Percentiles rank a stretch among this genome's conserved stretches.
These are phyloP conservation scores for Teratosphaeria epicoccoides DNA, from an alignment of 2,329 filamentous ascomycete genomes.

Conservation along the genomic window DNA sequence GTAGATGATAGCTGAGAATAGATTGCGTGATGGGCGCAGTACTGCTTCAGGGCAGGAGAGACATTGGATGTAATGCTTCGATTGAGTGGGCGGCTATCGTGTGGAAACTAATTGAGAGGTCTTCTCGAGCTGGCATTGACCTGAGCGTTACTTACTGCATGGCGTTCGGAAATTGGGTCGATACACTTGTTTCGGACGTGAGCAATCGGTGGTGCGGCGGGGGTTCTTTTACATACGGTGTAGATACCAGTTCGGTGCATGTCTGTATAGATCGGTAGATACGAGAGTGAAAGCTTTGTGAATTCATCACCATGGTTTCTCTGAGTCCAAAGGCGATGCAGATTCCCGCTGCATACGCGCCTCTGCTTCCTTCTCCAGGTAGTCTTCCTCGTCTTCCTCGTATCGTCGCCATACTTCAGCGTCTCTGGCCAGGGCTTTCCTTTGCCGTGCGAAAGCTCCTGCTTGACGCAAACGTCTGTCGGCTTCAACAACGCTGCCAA, in stretches of 20 bases:
- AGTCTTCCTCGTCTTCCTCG: slow-evolving; percentile 53
- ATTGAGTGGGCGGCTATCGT: not conserved
- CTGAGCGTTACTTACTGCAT: slow-evolving; percentile 2
- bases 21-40: not conserved
- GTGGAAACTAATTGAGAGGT: not conserved
- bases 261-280: not conserved
- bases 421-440: slow-evolving; percentile 53
- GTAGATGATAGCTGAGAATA: slow-evolving; percentile 24
- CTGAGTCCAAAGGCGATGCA: too few species aligned
- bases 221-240: not conserved
- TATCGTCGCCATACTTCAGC: slow-evolving; percentile 59
- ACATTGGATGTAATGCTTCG: not conserved
- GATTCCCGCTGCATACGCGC: slow-evolving; percentile 1
- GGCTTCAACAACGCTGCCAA: slow-evolving; percentile 67
- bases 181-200: too few species aligned
- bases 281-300: not conserved
- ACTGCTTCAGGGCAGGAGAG: not conserved
- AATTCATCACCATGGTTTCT: not conserved
- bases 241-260: not conserved
- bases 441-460: slow-evolving; percentile 53
- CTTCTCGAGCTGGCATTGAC: not conserved
- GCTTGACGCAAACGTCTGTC: slow-evolving; percentile 58
- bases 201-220: too few species aligned
- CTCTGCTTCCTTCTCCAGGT: slow-evolving; percentile 13
- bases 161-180: not conserved